Percentiles rank a stretch among this genome's conserved stretches.
Conservation (phyloP, 768 basidiomycete species). For the Leccinum aurantiacum region DNA sequence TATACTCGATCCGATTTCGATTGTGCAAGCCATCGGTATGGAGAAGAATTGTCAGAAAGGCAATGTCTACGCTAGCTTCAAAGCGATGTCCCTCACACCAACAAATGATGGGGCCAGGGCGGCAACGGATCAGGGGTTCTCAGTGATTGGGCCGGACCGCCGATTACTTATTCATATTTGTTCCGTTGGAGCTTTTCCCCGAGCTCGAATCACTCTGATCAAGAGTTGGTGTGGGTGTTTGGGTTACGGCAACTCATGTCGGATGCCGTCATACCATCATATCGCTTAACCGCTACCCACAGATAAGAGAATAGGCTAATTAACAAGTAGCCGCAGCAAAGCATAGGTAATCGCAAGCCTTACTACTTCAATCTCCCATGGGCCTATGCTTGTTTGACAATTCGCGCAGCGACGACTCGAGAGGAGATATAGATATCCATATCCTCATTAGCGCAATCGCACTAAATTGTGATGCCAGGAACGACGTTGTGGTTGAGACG, state of each 20-base stretch:
- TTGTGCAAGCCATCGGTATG: not conserved
- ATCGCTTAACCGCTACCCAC: not conserved
- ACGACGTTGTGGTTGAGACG: constrained; percentile 1
- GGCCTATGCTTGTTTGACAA: not conserved
- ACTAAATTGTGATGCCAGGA: not conserved
- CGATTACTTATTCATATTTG: not conserved
- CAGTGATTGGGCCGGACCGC: too few relatives aligned
- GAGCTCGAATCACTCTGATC: not conserved
- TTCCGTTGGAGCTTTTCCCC: not conserved
- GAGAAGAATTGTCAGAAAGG: not conserved
- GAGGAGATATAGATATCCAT: not conserved
- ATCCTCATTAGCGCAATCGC: not conserved
- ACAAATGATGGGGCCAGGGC: too few relatives aligned
- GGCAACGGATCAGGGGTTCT: not conserved
- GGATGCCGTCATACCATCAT: not conserved
- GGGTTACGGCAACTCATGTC: not conserved
- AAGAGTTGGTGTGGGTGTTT: not conserved
- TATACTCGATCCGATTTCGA: not conserved
- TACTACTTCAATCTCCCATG: not conserved
- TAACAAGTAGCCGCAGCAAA: not conserved
- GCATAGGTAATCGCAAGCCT: not conserved
- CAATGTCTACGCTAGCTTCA: not conserved
- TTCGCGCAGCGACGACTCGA: not conserved
- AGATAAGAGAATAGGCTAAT: not conserved
- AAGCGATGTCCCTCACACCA: not conserved